Evolutionary conservation across 2,329 filamentous ascomycete genomes (phyloP).

Genomic region (Aspergillus tamarii): DNA sequence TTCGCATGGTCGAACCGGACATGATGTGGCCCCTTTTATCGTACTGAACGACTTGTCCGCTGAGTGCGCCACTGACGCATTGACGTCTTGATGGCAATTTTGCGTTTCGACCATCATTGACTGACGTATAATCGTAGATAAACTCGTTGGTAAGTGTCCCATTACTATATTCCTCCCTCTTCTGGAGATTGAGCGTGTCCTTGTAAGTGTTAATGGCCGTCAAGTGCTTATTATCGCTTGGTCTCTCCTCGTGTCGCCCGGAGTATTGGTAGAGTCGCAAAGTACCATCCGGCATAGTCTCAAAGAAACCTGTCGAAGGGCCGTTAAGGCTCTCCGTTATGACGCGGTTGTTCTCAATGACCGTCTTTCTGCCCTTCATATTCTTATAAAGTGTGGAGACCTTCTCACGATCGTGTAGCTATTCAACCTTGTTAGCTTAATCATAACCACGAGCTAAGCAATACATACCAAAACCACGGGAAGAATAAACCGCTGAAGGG

Average conservation of each 20-base stretch:
- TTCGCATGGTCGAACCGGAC: constrained; percentile 57
- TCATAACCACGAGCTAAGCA: too few relatives aligned
- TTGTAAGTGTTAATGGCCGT: constrained; percentile 54
- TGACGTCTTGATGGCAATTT: constrained; percentile 17
- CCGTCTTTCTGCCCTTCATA: constrained; percentile 53
- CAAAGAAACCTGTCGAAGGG: constrained; percentile 55
- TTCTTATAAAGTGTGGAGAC: constrained; percentile 52
- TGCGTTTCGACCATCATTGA: constrained; percentile 21
- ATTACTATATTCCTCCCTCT: constrained; percentile 50
- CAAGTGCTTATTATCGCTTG: constrained; percentile 45
- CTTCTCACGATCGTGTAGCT: constrained; percentile 51
- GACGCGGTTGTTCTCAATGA: constrained; percentile 51
- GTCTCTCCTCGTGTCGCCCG: constrained; percentile 50
- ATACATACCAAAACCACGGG: constrained; percentile 46
- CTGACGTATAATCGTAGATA: constrained; percentile 49
- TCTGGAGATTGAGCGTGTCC: constrained; percentile 48
- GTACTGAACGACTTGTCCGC: constrained; percentile 55
- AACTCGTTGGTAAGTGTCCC: constrained; percentile 50
- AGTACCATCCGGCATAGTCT: constrained; percentile 39
- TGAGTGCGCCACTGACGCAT: constrained; percentile 26
- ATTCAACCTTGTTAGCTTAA: background rate
- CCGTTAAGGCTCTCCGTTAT: constrained; percentile 53
- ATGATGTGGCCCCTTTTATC: constrained; percentile 58
- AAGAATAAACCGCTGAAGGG: constrained; percentile 48
- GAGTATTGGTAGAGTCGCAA: constrained; percentile 46